Conservation (phyloP, 2,329 filamentous ascomycete species). For the Sporothrix phasma region DNA sequence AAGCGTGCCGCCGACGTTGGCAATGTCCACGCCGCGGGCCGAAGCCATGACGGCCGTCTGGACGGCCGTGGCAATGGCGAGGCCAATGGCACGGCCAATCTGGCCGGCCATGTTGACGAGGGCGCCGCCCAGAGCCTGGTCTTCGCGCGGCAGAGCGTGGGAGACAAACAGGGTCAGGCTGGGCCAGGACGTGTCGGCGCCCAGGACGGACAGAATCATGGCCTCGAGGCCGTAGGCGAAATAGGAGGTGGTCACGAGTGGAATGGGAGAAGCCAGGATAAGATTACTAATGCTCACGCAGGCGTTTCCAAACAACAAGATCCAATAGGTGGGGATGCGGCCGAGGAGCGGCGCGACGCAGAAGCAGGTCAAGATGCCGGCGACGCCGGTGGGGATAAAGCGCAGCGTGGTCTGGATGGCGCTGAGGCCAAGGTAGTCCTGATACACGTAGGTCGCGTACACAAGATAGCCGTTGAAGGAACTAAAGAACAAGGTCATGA, state of each 20-base stretch:
- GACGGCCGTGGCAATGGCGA: conserved; percentile 55
- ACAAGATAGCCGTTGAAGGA: conserved; percentile 59
- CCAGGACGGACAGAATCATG: conserved; percentile 55
- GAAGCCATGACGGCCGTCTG: conserved; percentile 52
- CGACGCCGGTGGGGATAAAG: conserved; percentile 56
- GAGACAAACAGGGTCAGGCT: conserved; percentile 57
- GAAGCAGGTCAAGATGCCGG: conserved; percentile 47
- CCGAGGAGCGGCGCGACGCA: conserved; percentile 46
- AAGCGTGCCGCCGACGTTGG: conserved; percentile 33
- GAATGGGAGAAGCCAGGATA: conserved; percentile 55
- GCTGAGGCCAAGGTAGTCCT: conserved; percentile 52
- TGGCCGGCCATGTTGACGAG: conserved; percentile 58
- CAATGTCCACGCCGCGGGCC: conserved; percentile 33
- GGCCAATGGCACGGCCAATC: conserved; percentile 53
- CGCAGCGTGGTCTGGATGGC: conserved; percentile 58
- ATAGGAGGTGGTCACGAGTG: conserved; percentile 44
- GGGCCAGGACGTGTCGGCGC: conserved; percentile 58
- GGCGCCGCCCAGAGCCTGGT: conserved; percentile 59
- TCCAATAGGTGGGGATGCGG: conserved; percentile 46
- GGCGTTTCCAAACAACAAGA: conserved; percentile 48
- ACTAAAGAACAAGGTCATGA: conserved; percentile 57
- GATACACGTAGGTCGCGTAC: conserved; percentile 60
- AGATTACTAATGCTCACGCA: conserved; percentile 40
- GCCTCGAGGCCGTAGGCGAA: conserved; percentile 58
- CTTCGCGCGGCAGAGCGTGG: conserved; percentile 48